Conservation (phyloP, 768 basidiomycete genomes). For the Gloeopeniophorella convolvens region DNA sequence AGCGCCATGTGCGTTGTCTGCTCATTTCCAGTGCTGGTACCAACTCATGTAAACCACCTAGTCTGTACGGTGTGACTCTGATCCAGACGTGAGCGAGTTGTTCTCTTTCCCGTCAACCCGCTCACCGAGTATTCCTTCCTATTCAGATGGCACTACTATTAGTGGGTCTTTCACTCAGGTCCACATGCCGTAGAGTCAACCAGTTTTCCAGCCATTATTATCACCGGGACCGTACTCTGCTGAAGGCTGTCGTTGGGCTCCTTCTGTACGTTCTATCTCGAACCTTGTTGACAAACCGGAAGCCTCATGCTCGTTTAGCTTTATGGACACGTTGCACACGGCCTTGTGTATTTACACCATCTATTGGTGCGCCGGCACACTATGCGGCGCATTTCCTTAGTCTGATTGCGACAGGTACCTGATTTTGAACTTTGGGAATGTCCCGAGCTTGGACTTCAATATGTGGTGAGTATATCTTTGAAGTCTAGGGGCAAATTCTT, state of each 20-base stretch:
- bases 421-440: constrained; percentile 38
- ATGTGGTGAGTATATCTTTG: constrained; percentile 35
- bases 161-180: not conserved
- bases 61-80: constrained; percentile 2
- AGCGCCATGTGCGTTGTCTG: not conserved
- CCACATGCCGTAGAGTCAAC: not conserved
- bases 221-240: not conserved
- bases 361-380: constrained; percentile 34
- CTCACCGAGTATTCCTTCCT: not conserved
- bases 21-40: not conserved
- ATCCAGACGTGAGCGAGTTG: not conserved
- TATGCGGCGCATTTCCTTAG: not conserved
- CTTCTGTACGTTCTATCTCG: not conserved
- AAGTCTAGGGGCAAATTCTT: not conserved
- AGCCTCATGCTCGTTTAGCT: constrained; percentile 20
- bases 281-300: not conserved
- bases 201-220: not conserved
- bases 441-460: constrained; percentile 30
- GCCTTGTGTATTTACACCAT: constrained; percentile 39
- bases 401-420: constrained; percentile 34
- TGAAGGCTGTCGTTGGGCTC: not conserved
- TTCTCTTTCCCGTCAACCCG: not conserved
- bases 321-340: constrained; percentile 40
- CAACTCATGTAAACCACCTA: not conserved
- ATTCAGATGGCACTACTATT: constrained; percentile 1